Base-by-base conservation (phyloP, 2,329 filamentous ascomycete genomes). In the Dendryphion nanum region DNA sequence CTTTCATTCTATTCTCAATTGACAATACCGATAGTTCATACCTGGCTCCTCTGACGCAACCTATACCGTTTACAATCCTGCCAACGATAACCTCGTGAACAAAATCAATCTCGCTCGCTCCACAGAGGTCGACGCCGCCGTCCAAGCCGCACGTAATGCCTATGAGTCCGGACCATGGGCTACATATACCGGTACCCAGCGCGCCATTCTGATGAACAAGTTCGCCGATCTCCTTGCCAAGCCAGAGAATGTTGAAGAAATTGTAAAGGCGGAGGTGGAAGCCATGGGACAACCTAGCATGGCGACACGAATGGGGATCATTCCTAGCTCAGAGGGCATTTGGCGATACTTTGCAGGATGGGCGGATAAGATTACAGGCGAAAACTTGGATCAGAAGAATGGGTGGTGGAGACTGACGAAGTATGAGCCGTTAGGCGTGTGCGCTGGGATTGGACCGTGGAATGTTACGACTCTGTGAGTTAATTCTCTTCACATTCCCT, bases 401-500 rank as follows among this genome's bases (percentile, higher is more conserved):
- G 39, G 34, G 3, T 26, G 8, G 17, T 42, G 40, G 24, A 33
- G 37, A 18, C 40, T 42, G 18, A 45, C 46, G 2, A 45, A 47
- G 26, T 57, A 60, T 38, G 55, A 59, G 32, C 50, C 57, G 14
- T 35, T 50, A 20, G 57, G 58, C 10, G 58, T 60, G 3, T 61
- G 58, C 33, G 57, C 54, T 13, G 58, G 55, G 3, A 57, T 60
- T 35, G 57, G 52, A 13, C 47, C 57, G n/a, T 61, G 57, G 55
- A 61, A 60, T 37, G 51, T 44, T 8, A 42, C 51, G 0, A 30
- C 44, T 5, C 19, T 50, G 44, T 55, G 33, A 42, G 48, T 43
- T n/a, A n/a, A n/a, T n/a, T n/a, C n/a, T n/a, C n/a, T n/a, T n/a
- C n/a, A n/a, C 23, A n/a, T n/a, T n/a, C n/a, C n/a, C n/a, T n/a